These are phyloP conservation scores for Fusarium decemcellulare DNA, from an alignment of 2,329 filamentous ascomycete genomes.

Conservation along the genomic window DNA sequence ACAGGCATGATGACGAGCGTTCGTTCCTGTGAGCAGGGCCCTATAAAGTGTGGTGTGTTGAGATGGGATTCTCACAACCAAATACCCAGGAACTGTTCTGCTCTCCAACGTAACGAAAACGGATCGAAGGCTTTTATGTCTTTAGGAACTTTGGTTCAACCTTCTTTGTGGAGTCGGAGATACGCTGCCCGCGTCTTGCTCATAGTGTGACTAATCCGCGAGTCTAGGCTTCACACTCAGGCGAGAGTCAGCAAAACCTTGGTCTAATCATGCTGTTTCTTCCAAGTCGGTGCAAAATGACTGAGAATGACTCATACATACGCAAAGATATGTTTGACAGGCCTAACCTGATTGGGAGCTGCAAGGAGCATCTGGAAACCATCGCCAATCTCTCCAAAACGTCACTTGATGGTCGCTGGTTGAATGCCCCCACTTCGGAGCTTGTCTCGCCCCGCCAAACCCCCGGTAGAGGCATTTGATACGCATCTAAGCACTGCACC, in stretches of 20 bases:
- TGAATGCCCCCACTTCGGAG: constrained; percentile 47
- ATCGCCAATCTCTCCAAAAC: constrained; percentile 18
- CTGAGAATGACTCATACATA: constrained; percentile 48
- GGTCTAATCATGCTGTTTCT: constrained; percentile 21
- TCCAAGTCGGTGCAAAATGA: constrained; percentile 34
- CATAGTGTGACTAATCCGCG: constrained; percentile 45
- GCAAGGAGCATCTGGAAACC: constrained; percentile 6
- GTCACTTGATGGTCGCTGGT: constrained; percentile 18
- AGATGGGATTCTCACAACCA: constrained; percentile 3
- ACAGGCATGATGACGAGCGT: constrained; percentile 80
- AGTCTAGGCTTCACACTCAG: constrained; percentile 17
- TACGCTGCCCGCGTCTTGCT: constrained; percentile 29
- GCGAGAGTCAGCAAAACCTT: constrained; percentile 37
- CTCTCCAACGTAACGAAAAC: constrained; percentile 8
- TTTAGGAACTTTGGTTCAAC: constrained; percentile 12
- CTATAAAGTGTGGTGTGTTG: background rate
- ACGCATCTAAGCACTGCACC: constrained; percentile 44
- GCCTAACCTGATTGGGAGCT: background rate
- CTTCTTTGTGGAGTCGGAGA: constrained; percentile 25
- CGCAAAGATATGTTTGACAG: constrained; percentile 16
- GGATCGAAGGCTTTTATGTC: constrained; percentile 20
- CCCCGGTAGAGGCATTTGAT: constrained; percentile 46
- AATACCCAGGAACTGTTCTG: constrained; percentile 9
- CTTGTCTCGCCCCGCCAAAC: constrained; percentile 30
- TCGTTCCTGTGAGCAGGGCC: constrained; percentile 4